These are phyloP conservation scores for Coemansia brasiliensis DNA, from an alignment of 192 early-diverging fungal genomes.

Conservation along the genomic window DNA sequence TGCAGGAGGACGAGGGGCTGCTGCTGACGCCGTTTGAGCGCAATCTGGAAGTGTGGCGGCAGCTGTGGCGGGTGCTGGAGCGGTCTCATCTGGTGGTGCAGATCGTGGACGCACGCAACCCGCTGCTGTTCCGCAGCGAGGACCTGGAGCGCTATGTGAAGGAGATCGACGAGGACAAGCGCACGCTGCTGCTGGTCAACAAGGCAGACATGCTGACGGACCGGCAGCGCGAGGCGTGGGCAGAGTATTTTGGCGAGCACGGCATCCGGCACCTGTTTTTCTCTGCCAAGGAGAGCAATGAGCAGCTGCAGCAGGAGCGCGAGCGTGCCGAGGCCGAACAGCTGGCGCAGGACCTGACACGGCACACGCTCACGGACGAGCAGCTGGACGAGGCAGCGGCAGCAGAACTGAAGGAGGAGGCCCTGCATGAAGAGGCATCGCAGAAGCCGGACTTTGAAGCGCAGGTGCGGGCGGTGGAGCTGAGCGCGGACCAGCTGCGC, in stretches of 20 bases:
- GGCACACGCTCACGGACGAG: conserved; percentile 28
- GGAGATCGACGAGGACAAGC: conserved; percentile 85
- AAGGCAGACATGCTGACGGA: conserved; percentile 97
- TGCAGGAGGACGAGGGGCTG: conserved; percentile 92
- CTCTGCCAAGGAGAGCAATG: conserved; percentile 83
- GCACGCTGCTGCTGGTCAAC: conserved; percentile 90
- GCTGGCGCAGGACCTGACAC: conserved; percentile 34
- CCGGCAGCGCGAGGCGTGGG: conserved; percentile 85
- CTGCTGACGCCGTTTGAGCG: conserved; percentile 97
- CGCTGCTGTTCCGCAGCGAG: conserved; percentile 82
- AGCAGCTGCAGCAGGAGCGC: conserved; percentile 69
- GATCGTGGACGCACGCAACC: conserved; percentile 98
- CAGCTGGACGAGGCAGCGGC: conserved; percentile 23
- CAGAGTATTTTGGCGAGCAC: conserved; percentile 81
- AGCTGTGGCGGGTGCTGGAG: conserved; percentile 99
- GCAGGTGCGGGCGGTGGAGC: conserved; percentile 35
- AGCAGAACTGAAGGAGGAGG: conserved; percentile 12
- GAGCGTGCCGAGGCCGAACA: conserved; percentile 56
- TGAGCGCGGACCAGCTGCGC: conserved; percentile 43
- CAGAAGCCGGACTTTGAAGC: conserved; percentile 28
- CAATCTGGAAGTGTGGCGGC: conserved; percentile 98
- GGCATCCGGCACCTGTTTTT: conserved; percentile 91
- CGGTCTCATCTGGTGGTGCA: conserved; percentile 94
- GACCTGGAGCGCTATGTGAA: conserved; percentile 91
- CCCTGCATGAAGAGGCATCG: conserved; percentile 10